A percentile compares a stretch with the other conserved stretches of the same genome.
phyloP scores from a whole-genome alignment of 2,329 filamentous ascomycete genomes.

The Xylariaceae sp. region DNA sequence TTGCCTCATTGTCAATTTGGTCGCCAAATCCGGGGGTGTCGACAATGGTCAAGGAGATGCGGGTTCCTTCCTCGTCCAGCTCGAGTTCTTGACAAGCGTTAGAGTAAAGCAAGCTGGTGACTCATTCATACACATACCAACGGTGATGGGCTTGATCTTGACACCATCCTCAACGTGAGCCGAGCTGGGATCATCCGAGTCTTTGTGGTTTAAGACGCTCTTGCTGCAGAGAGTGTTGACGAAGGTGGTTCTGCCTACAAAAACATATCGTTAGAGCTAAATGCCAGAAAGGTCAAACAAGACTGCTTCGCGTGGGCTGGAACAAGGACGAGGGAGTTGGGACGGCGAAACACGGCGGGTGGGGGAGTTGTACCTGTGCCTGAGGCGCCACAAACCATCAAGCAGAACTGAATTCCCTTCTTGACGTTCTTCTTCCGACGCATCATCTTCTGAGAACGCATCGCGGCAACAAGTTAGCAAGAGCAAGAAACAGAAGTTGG shows the following conservation, averaged over 20 bases:
- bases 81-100: slow-evolving; percentile 65
- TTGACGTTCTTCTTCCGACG: slow-evolving; percentile 99
- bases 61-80: slow-evolving; percentile 95
- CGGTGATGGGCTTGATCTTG: slow-evolving; percentile 97
- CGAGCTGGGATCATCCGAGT: slow-evolving; percentile 81
- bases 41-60: slow-evolving; percentile 96
- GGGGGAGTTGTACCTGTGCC: slow-evolving; percentile 72
- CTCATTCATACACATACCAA: slow-evolving; percentile 60
- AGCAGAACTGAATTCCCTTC: slow-evolving; percentile 99
- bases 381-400: slow-evolving; percentile 99
- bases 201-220: slow-evolving; percentile 84
- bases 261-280: slow-evolving; percentile 16
- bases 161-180: slow-evolving; percentile 95
- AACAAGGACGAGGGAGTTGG: background rate
- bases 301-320: slow-evolving; percentile 6
- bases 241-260: slow-evolving; percentile 87
- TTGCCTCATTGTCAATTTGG: slow-evolving; percentile 98
- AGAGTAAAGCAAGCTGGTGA: slow-evolving; percentile 23
- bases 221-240: slow-evolving; percentile 99
- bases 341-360: slow-evolving; percentile 14
- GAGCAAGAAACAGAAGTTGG: background rate
- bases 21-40: slow-evolving; percentile 98
- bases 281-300: background rate
- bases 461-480: slow-evolving; percentile 26
- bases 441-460: slow-evolving; percentile 73